These are phyloP conservation scores for Aschersonia sp. DNA, from an alignment of 2,329 filamentous ascomycete genomes.

Conservation along the genomic window DNA sequence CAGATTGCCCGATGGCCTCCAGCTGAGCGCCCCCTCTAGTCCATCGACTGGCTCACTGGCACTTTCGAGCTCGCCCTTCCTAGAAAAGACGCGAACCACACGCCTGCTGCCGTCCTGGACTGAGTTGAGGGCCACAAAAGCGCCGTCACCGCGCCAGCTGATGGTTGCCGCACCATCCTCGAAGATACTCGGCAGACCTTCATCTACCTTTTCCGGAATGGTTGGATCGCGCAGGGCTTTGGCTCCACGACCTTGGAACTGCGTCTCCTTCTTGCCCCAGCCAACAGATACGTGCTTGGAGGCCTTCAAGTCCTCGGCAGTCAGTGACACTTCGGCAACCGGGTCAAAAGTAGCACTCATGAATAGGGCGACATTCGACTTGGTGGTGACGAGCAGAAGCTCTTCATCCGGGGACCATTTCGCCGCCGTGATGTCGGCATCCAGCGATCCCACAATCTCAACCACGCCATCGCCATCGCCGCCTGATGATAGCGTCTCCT, in stretches of 20 bases:
- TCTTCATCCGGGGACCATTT: conserved; percentile 95
- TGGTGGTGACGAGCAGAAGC: conserved; percentile 69
- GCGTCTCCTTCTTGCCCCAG: conserved; percentile 96
- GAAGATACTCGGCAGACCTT: conserved; percentile 58
- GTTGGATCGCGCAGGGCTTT: conserved; percentile 82
- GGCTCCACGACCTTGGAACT: conserved; percentile 87
- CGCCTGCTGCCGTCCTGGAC: conserved; percentile 56
- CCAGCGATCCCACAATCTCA: conserved; percentile 89
- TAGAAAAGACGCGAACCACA: conserved; percentile 76
- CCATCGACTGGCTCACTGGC: conserved; percentile 91
- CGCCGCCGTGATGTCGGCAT: conserved; percentile 78
- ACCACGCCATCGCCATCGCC: conserved; percentile 47
- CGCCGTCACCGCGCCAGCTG: conserved; percentile 89
- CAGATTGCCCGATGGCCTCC: conserved; percentile 81
- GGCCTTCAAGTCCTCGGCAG: conserved; percentile 62
- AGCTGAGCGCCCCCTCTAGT: conserved; percentile 75
- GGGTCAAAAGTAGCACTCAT: conserved; percentile 90
- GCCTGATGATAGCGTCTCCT: conserved; percentile 35
- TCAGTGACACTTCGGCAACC: conserved; percentile 60
- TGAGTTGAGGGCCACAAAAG: conserved; percentile 75
- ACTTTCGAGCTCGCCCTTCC: conserved; percentile 81
- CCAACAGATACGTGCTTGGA: conserved; percentile 93
- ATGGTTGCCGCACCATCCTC: conserved; percentile 62
- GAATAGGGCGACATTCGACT: conserved; percentile 64
- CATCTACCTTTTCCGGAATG: conserved; percentile 81